Base-by-base conservation (phyloP, 345 rosid species). In the Capsella bursapastoris region DNA sequence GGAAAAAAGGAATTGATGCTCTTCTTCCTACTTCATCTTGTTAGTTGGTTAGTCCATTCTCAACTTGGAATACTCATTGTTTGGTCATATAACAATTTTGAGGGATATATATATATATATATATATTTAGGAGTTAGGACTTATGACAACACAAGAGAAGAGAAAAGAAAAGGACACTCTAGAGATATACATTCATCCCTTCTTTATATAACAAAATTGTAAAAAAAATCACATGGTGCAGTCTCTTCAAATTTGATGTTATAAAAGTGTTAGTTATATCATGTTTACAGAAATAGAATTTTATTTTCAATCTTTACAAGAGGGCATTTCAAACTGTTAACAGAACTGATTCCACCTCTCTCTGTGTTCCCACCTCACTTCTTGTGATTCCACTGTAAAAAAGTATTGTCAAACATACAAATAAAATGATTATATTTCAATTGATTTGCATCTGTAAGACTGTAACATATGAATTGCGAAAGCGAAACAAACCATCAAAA, bases 1-100 rank as follows among this genome's bases (percentile, higher is more conserved):
- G 80, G 52, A 70, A 91, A 86, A 81, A 64, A 69, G 64, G 81
- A 65, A 70, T 73, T 71, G 77, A 75, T 14, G 68, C 68, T 62
- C 43, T 56, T 69, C 68, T 18, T 35, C 60, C 58, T 66, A 45
- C 73, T 57, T 32, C 74, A 27, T 61, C 51, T 53, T 22, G 38
- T 60, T 45, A 57, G 71, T 61, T 7, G 29, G 16, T 48, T n/a
- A 9, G 31, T 69, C 52, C 16, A 8, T 69, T 28, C 45, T 29
- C 45, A 45, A 31, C 65, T 16, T 55, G 35, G 57, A 11, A 16
- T 56, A 55, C 44, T 31, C 43, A 31, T 29, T 51, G 22, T 50
- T 48, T 47, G 57, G 57, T 53, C 57, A 4, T 52, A 10, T 35
- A 2, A 37, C 62, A 40, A 8, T 61, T 71, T 66, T 31, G 60